Conservation (phyloP, 2,329 filamentous ascomycete genomes). For the Didymella arachidicola region DNA sequence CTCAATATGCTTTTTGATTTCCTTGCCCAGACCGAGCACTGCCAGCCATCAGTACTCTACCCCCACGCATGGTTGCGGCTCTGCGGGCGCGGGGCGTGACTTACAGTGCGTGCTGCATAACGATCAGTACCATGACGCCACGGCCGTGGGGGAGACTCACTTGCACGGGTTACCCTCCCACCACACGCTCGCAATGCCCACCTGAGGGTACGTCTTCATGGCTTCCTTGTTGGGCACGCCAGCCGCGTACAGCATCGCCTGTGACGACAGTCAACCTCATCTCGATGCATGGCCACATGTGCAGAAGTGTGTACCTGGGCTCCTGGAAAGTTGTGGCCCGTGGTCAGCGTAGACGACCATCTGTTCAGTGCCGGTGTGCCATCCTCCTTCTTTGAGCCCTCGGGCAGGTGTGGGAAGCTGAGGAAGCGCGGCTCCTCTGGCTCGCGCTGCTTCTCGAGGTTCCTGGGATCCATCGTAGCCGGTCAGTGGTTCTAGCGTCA, state of each 20-base stretch:
- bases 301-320: constrained; percentile 69
- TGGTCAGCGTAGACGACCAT: constrained; percentile 83
- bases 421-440: constrained; percentile 59
- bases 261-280: constrained; percentile 8
- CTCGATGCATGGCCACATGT: neutral
- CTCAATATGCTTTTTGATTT: constrained; percentile 81
- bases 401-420: constrained; percentile 63
- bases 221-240: constrained; percentile 82
- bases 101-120: constrained; percentile 59
- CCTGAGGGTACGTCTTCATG: constrained; percentile 90
- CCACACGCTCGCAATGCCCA: constrained; percentile 92
- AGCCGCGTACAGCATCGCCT: constrained; percentile 95
- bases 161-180: constrained; percentile 99
- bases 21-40: constrained; percentile 87
- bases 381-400: constrained; percentile 59
- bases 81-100: constrained; percentile 24
- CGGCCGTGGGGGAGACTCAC: constrained; percentile 58
- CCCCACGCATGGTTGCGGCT: constrained; percentile 26
- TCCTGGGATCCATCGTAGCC: constrained; percentile 47
- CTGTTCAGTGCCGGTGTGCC: constrained; percentile 77
- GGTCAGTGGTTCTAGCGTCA: neutral
- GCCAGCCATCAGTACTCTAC: constrained; percentile 23
- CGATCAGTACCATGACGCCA: constrained; percentile 34
- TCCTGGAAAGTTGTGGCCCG: constrained; percentile 87
- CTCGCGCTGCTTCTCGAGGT: constrained; percentile 47